phyloP scores from a whole-genome alignment of 495 filamentous ascomycete species.

The Thermothielavioides terrestris region DNA sequence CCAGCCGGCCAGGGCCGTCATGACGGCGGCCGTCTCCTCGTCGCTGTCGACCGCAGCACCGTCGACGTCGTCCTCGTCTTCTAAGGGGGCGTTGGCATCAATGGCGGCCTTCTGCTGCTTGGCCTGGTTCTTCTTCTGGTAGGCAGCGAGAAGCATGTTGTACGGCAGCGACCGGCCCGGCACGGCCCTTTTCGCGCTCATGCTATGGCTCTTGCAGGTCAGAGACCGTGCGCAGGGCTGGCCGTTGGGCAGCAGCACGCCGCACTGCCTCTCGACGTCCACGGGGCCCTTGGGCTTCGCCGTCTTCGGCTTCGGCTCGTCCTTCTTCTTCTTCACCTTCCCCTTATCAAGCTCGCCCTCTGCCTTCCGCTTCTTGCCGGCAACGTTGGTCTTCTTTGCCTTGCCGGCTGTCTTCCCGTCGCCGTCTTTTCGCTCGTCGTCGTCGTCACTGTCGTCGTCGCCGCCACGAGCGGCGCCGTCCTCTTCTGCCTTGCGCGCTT shows the following conservation, averaged over 20 bases:
- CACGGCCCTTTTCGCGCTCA: slow-evolving; percentile 91
- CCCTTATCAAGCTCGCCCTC: slow-evolving; percentile 66
- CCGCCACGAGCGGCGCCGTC: slow-evolving; percentile 55
- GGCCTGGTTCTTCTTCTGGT: slow-evolving; percentile 98
- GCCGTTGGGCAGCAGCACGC: slow-evolving; percentile 73
- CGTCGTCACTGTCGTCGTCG: slow-evolving; percentile 59
- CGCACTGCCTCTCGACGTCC: slow-evolving; percentile 95
- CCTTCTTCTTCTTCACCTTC: slow-evolving; percentile 89
- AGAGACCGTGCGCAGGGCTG: slow-evolving; percentile 83
- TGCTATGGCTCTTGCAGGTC: slow-evolving; percentile 93
- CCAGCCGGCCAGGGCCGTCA: slow-evolving; percentile 69
- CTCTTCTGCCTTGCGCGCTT: slow-evolving; percentile 48
- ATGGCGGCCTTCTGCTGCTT: slow-evolving; percentile 93
- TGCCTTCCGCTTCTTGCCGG: slow-evolving; percentile 81
- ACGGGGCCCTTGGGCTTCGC: slow-evolving; percentile 90
- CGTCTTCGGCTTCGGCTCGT: slow-evolving; percentile 83
- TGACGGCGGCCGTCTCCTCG: slow-evolving; percentile 83
- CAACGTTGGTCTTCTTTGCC: slow-evolving; percentile 53
- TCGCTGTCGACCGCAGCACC: slow-evolving; percentile 77
- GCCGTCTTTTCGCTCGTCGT: slow-evolving; percentile 30
- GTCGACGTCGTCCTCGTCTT: slow-evolving; percentile 72
- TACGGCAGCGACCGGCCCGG: slow-evolving; percentile 87
- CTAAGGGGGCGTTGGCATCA: slow-evolving; percentile 84
- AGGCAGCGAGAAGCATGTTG: slow-evolving; percentile 84
- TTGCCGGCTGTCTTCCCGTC: slow-evolving; percentile 60